Percentiles rank a stretch among this genome's conserved stretches.
These are phyloP conservation scores for Paraphoma sp. DNA, from an alignment of 2,329 filamentous ascomycete genomes.

Conservation along the genomic window DNA sequence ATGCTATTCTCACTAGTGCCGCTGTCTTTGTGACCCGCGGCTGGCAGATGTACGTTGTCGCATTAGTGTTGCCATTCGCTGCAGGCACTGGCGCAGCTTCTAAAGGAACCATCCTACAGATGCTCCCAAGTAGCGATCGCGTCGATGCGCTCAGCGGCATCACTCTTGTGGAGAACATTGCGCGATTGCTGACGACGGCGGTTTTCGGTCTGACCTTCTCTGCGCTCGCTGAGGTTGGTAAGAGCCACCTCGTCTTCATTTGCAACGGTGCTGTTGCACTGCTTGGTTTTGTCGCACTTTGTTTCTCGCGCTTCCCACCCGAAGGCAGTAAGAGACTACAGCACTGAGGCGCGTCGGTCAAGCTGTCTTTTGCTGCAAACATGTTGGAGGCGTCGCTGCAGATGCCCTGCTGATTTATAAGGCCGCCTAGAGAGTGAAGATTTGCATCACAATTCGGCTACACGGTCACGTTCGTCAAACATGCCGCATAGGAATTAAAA, in stretches of 20 bases:
- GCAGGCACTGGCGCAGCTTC: slow-evolving; percentile 73
- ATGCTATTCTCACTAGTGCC: slow-evolving; percentile 68
- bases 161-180: slow-evolving; percentile 73
- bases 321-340: slow-evolving; percentile 39
- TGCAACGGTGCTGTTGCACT: slow-evolving; percentile 68
- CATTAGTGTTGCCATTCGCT: slow-evolving; percentile 69
- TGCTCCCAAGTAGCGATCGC: slow-evolving; percentile 68
- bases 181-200: slow-evolving; percentile 66
- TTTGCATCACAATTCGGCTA: too few relatives aligned
- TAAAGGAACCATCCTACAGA: slow-evolving; percentile 75
- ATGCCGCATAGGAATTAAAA: too few relatives aligned
- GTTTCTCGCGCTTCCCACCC: slow-evolving; percentile 56
- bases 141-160: slow-evolving; percentile 73
- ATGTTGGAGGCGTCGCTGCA: too few relatives aligned
- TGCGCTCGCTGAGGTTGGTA: slow-evolving; percentile 65
- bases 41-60: slow-evolving; percentile 74
- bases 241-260: slow-evolving; percentile 69
- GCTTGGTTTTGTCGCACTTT: slow-evolving; percentile 56
- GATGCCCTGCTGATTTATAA: too few relatives aligned
- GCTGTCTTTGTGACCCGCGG: slow-evolving; percentile 67
- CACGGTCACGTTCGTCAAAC: too few relatives aligned
- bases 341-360: not conserved
- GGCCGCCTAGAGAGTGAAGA: too few relatives aligned
- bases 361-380: too few relatives aligned
- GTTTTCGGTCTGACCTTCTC: slow-evolving; percentile 73